Evolutionary conservation across 2,329 filamentous ascomycete genomes (phyloP), one percentile per base, ranked within the genome.

Genomic region (Didymella lethalis): DNA sequence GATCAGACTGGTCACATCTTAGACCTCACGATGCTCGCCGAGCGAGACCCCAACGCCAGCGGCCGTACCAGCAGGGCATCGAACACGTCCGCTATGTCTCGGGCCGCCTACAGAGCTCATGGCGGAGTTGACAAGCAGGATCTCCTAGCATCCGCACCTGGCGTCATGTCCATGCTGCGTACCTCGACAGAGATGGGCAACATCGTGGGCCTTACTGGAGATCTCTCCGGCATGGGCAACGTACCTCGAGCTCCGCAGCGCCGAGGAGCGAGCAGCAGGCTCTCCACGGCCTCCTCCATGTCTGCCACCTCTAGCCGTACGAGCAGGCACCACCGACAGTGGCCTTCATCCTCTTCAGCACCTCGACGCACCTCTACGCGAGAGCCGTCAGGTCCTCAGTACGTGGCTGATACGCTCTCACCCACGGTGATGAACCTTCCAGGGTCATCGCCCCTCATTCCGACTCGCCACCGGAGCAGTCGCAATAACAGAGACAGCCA

Each of bases 101-200:
- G 75, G 36, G 72, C 72, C 36, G 69, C 72, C 48, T 67, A 73
- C 57, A 72, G 72, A 62, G 59, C 64, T 16, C 61, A 59, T 54
- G 64, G 62, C 58, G 69, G 64, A 61, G 67, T 57, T 56, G 67
- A 45, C 51, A 74, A 57, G 57, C 67, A 72, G 29, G 70, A 75
- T 61, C 71, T 67, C 60, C 71, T 70, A 49, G 73, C 70, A 52
- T 73, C 75, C 55, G 59, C 56, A 4, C 77, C 78, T 26, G 80
- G 78, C 40, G 77, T 83, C 59, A 73, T 80, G 70, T 81, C 79
- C 62, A 83, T 83, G 81, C 79, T 83, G 54, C 79, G 79, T 57
- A 83, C 80, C 11, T 78, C 78, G 8, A 83, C 80, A 1, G 81
- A 83, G 65, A 77, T 81, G 48, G 80, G 81, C 49, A 78, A 82